Conservation (phyloP, 1,139 yeast species). For the Zhuliangozyma blackwelliae region DNA sequence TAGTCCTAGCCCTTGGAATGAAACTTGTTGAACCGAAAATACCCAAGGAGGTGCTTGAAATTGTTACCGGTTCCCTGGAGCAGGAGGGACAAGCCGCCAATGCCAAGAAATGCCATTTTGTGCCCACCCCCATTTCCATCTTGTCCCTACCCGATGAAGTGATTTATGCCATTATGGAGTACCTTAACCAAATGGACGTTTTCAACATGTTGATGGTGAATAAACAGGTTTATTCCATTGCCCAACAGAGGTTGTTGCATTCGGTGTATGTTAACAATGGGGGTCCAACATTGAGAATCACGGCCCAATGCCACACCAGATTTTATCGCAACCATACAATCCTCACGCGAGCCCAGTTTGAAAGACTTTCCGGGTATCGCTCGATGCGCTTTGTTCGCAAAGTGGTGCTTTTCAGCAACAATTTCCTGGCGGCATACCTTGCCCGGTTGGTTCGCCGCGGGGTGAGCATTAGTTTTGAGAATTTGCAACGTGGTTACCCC, state of each 20-base stretch:
- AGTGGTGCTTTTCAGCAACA: too few relatives aligned
- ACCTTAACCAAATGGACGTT: slow-evolving; percentile 10
- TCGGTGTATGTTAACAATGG: slow-evolving; percentile 9
- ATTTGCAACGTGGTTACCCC: neutral
- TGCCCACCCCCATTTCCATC: neutral
- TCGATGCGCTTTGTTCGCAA: neutral
- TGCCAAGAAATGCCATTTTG: neutral
- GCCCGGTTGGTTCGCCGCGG: neutral
- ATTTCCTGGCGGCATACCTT: neutral
- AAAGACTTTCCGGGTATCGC: neutral
- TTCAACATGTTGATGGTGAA: slow-evolving; percentile 4
- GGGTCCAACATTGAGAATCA: slow-evolving; percentile 2
- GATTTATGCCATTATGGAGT: slow-evolving; percentile 6
- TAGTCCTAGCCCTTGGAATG: neutral
- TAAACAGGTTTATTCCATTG: slow-evolving; percentile 6
- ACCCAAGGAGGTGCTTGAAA: neutral
- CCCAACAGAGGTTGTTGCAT: slow-evolving; percentile 2
- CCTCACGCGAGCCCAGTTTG: neutral
- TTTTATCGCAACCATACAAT: slow-evolving; percentile 5
- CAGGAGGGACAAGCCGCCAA: neutral
- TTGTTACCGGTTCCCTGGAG: neutral
- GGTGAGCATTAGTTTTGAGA: neutral
- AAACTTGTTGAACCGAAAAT: neutral
- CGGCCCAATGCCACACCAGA: neutral
- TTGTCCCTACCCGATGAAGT: slow-evolving; percentile 8